Evolutionary conservation across 441 rosid genomes (phyloP).

Genomic region (Adansonia gregorii): DNA sequence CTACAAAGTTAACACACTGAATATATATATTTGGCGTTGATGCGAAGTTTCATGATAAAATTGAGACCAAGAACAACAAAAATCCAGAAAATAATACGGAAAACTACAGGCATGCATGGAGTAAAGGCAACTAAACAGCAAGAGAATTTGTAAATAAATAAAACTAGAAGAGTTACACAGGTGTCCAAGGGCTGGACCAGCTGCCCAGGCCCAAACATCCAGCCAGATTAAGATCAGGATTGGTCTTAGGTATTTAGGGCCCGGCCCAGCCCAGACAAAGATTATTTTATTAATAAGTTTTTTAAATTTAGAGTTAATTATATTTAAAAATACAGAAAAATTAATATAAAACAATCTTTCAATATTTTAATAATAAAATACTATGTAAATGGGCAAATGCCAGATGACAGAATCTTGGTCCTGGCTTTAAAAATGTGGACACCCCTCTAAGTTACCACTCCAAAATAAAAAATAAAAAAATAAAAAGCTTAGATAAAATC

Average conservation of each 20-base stretch:
- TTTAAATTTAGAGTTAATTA: neutral
- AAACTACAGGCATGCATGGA: slow-evolving; percentile 12
- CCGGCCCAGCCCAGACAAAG: neutral
- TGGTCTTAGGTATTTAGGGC: neutral
- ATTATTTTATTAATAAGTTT: neutral
- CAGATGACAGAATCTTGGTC: neutral
- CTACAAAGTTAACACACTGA: slow-evolving; percentile 23
- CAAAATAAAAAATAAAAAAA: neutral
- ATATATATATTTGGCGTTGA: neutral
- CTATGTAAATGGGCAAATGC: neutral
- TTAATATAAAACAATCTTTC: neutral
- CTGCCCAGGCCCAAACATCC: neutral
- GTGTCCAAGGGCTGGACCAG: neutral
- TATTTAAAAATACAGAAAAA: neutral
- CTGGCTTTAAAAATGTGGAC: neutral
- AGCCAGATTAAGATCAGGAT: neutral
- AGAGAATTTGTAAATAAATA: slow-evolving; percentile 7
- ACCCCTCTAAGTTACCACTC: neutral
- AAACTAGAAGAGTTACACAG: neutral
- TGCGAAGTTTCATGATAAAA: neutral
- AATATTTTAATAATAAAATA: neutral
- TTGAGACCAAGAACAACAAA: neutral
- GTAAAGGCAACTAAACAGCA: neutral
- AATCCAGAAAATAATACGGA: slow-evolving; percentile 14
- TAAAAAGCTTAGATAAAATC: neutral